Base-by-base conservation (phyloP, 768 basidiomycete species). In the Arthromyces matolae region DNA sequence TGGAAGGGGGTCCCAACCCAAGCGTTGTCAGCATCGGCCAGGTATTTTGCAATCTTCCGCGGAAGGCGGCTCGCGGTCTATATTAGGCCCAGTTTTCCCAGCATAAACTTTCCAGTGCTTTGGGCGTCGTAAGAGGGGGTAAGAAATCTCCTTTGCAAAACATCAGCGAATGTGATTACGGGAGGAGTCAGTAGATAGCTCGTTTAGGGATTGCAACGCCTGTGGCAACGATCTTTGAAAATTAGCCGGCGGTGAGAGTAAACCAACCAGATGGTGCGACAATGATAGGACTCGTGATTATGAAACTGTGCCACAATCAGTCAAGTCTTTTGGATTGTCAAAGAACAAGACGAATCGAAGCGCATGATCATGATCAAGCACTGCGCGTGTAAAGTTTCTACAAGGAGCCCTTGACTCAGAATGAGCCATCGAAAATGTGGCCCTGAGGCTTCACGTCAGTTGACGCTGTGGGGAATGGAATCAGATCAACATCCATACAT, bases 221-320 rank as follows among this genome's bases (percentile, higher is more conserved):
- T n/a, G n/a, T n/a, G n/a, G n/a, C n/a, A n/a, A n/a, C n/a, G n/a
- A n/a, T n/a, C n/a, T n/a, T n/a, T n/a, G n/a, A n/a, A n/a, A n/a
- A n/a, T n/a, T n/a, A n/a, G n/a, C n/a, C n/a, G n/a, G n/a, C n/a
- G n/a, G n/a, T n/a, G n/a, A n/a, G n/a, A n/a, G n/a, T n/a, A n/a
- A n/a, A n/a, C n/a, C n/a, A n/a, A n/a, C n/a, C n/a, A n/a, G n/a
- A n/a, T n/a, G n/a, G n/a, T n/a, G n/a, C n/a, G n/a, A n/a, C n/a
- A n/a, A n/a, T n/a, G n/a, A n/a, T n/a, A n/a, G n/a, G n/a, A n/a
- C n/a, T n/a, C n/a, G n/a, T n/a, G n/a, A n/a, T n/a, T n/a, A n/a
- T n/a, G n/a, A n/a, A n/a, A n/a, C n/a, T n/a, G 61, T 70, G 69
- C 66, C 68, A 69, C 69, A 69, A 69, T 68, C 64, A 68, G 61